Evolutionary conservation across 2,329 filamentous ascomycete genomes (phyloP).

Genomic region (Scedosporium apiospermum): DNA sequence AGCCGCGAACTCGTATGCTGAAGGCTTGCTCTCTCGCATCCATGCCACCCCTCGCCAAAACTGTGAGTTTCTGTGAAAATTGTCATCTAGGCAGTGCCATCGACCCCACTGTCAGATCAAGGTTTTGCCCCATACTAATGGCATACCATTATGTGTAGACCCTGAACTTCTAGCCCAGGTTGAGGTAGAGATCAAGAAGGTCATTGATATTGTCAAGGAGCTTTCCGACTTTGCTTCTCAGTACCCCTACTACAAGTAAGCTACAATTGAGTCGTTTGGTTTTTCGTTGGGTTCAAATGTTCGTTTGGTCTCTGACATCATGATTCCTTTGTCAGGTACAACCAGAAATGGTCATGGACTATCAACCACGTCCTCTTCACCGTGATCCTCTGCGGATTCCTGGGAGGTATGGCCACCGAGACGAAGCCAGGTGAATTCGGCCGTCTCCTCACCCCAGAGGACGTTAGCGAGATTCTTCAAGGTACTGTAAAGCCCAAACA

Average conservation of each 20-base stretch:
- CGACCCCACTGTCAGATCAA: not conserved
- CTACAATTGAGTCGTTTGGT: not conserved
- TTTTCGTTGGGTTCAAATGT: not conserved
- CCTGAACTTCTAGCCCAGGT: constrained; percentile 59
- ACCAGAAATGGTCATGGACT: constrained; percentile 73
- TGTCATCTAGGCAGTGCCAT: not conserved
- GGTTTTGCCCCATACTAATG: not conserved
- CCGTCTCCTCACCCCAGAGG: constrained; percentile 75
- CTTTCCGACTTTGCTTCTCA: constrained; percentile 67
- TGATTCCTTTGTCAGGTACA: constrained; percentile 46
- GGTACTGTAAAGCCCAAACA: constrained; percentile 35
- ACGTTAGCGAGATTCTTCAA: constrained; percentile 69
- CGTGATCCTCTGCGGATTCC: constrained; percentile 57
- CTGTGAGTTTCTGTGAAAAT: constrained; percentile 28
- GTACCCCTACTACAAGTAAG: constrained; percentile 91
- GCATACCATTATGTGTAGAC: constrained; percentile 37
- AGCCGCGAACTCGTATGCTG: constrained; percentile 70
- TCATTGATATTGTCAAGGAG: constrained; percentile 60
- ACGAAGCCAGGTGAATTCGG: constrained; percentile 44
- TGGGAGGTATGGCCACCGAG: constrained; percentile 59
- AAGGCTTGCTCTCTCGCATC: constrained; percentile 76
- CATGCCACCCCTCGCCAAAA: constrained; percentile 70
- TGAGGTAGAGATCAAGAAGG: constrained; percentile 60
- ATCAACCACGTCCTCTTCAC: constrained; percentile 67
- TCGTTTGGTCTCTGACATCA: not conserved